Conservation (phyloP, 192 early-diverging fungal species). For the Coemansia sp. region DNA sequence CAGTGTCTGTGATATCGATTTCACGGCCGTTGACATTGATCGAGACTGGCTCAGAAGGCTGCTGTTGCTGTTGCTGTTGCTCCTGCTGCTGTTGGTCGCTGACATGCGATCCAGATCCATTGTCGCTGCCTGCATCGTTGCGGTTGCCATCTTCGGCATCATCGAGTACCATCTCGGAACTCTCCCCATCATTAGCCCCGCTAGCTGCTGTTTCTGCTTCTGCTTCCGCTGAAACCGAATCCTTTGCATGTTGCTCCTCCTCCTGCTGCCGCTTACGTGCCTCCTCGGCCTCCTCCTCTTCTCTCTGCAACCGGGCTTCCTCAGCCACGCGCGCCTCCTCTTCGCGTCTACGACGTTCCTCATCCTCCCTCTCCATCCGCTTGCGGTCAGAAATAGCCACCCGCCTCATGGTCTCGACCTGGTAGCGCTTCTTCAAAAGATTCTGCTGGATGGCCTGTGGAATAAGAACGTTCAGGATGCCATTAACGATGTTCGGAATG, state of each 20-base stretch:
- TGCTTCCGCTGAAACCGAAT: constrained; percentile 4
- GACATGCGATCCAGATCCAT: constrained; percentile 8
- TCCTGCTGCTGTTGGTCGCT: constrained; percentile 19
- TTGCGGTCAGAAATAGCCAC: constrained; percentile 36
- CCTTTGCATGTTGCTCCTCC: background rate
- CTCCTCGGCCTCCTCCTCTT: constrained; percentile 5
- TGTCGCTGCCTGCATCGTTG: constrained; percentile 15
- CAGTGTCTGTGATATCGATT: constrained; percentile 90
- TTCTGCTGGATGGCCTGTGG: constrained; percentile 72
- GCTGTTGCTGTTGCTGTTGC: constrained; percentile 10
- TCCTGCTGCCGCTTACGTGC: constrained; percentile 4
- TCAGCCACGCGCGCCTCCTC: constrained; percentile 47
- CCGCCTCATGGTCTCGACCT: constrained; percentile 42
- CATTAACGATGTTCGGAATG: constrained; percentile 60
- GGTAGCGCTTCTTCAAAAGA: constrained; percentile 42
- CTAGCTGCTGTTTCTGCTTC: background rate
- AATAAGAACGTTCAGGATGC: constrained; percentile 68
- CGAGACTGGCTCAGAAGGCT: constrained; percentile 35
- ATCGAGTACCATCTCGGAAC: background rate
- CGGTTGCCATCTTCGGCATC: constrained; percentile 40
- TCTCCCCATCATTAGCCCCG: constrained; percentile 1
- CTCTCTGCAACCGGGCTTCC: constrained; percentile 27
- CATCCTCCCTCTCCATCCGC: constrained; percentile 53
- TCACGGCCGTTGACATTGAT: constrained; percentile 76
- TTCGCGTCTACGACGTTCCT: constrained; percentile 56